phyloP scores from a whole-genome alignment of 371 early-diverging fungal species.

The Mucor racemosus region DNA sequence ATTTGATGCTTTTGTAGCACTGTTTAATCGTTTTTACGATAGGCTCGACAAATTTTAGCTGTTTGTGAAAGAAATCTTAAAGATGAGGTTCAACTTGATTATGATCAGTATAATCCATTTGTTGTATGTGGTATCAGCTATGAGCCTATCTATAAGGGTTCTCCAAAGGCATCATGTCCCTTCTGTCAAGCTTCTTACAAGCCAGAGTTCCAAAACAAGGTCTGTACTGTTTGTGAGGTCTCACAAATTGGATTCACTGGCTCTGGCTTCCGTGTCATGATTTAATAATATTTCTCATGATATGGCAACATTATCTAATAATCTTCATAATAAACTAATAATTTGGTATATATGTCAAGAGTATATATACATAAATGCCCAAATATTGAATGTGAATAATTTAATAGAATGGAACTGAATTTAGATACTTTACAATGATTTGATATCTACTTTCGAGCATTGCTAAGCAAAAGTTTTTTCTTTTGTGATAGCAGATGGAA shows the following conservation, averaged over 20 bases:
- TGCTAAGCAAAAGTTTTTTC: too few relatives aligned
- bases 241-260: slow-evolving; percentile 56
- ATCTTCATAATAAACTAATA: too few relatives aligned
- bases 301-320: too few relatives aligned
- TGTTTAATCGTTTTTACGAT: not conserved
- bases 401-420: too few relatives aligned
- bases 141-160: slow-evolving; percentile 87
- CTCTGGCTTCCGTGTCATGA: slow-evolving; percentile 1
- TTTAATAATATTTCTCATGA: not conserved
- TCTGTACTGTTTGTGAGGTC: slow-evolving; percentile 89
- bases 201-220: slow-evolving; percentile 72
- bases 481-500: too few relatives aligned
- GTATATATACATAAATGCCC: too few relatives aligned
- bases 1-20: too few relatives aligned
- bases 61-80: slow-evolving; percentile 77
- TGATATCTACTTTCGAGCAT: too few relatives aligned
- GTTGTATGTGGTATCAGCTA: slow-evolving; percentile 79
- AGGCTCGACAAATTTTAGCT: slow-evolving; percentile 19
- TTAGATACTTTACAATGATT: too few relatives aligned
- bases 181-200: slow-evolving; percentile 86
- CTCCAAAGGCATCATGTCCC: slow-evolving; percentile 76
- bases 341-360: too few relatives aligned
- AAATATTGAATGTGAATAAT: too few relatives aligned
- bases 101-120: slow-evolving; percentile 93
- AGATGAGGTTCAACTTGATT: slow-evolving; percentile 82